Conservation (phyloP, 371 early-diverging fungal species). For the Syncephalastrum racemosum region DNA sequence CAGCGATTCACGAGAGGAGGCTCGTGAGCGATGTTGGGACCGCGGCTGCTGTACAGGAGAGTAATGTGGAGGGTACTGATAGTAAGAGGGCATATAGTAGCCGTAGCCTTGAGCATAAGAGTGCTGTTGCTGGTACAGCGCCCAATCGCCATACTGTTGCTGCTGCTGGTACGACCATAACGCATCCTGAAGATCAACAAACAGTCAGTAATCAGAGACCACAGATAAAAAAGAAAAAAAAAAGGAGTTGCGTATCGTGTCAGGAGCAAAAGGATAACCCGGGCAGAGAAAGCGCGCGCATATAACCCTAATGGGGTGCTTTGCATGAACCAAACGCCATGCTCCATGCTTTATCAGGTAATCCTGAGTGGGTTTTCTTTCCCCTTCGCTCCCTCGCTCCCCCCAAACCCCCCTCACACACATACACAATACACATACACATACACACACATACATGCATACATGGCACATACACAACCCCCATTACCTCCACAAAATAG, state of each 20-base stretch:
- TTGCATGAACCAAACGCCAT: no score
- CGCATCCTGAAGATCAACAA: slow-evolving; percentile 11
- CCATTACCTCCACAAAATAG: neutral
- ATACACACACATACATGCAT: neutral
- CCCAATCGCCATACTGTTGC: slow-evolving; percentile 10
- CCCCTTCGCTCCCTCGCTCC: slow-evolving; percentile 4
- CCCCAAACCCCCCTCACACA: neutral
- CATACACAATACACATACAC: neutral
- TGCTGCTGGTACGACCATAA: slow-evolving; percentile 6
- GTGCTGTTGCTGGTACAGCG: slow-evolving; percentile 11
- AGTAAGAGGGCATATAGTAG: slow-evolving; percentile 12
- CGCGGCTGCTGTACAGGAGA: neutral
- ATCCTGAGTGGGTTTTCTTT: neutral
- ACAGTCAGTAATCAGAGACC: slow-evolving; percentile 5
- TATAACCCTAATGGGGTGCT: no score
- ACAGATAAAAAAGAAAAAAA: slow-evolving; percentile 10
- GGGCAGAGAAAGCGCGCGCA: neutral
- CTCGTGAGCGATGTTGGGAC: neutral
- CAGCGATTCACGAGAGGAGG: slow-evolving; percentile 5
- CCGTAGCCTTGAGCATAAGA: slow-evolving; percentile 16
- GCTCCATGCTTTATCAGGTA: slow-evolving; percentile 5
- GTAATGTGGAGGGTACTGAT: slow-evolving; percentile 4
- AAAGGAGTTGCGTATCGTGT: slow-evolving; percentile 10
- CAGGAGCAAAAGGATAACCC: slow-evolving; percentile 7
- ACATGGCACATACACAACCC: neutral